These are phyloP conservation scores for Metschnikowia similis DNA, from an alignment of 805 yeast genomes.

Conservation along the genomic window DNA sequence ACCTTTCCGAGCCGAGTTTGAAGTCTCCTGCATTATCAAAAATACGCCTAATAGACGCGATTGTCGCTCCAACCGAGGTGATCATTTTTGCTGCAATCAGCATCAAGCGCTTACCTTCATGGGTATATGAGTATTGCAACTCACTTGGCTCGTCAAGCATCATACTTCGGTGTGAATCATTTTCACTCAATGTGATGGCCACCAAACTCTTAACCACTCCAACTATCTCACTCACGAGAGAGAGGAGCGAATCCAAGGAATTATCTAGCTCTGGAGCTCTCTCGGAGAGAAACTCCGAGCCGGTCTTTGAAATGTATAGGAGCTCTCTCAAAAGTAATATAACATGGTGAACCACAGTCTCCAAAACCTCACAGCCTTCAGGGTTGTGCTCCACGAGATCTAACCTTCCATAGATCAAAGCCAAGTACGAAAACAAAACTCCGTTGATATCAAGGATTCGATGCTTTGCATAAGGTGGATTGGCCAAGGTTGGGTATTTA, in stretches of 20 bases:
- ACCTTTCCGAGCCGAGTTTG: constrained; percentile 52
- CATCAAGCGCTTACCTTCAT: constrained; percentile 64
- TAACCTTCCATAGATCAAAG: constrained; percentile 67
- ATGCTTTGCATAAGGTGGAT: constrained; percentile 59
- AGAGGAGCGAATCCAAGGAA: constrained; percentile 53
- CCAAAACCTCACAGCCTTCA: constrained; percentile 63
- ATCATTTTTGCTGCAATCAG: constrained; percentile 59
- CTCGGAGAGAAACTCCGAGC: constrained; percentile 35
- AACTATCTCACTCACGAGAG: constrained; percentile 62
- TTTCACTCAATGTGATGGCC: constrained; percentile 46
- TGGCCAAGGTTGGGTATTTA: constrained; percentile 42
- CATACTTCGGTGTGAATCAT: constrained; percentile 29
- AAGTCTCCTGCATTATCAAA: constrained; percentile 64
- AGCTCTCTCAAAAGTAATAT: constrained; percentile 61
- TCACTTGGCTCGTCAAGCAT: constrained; percentile 5
- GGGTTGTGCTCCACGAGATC: constrained; percentile 74
- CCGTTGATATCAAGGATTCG: constrained; percentile 64
- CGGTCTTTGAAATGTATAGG: constrained; percentile 53
- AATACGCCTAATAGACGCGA: constrained; percentile 47
- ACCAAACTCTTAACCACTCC: constrained; percentile 61
- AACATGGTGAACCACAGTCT: constrained; percentile 63
- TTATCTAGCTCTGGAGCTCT: constrained; percentile 42
- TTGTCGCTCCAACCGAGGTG: constrained; percentile 46
- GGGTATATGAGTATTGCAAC: constrained; percentile 49
- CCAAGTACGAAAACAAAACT: constrained; percentile 55